Evolutionary conservation across 2,329 filamentous ascomycete genomes (phyloP).

Genomic region (Xylaria multiplex): DNA sequence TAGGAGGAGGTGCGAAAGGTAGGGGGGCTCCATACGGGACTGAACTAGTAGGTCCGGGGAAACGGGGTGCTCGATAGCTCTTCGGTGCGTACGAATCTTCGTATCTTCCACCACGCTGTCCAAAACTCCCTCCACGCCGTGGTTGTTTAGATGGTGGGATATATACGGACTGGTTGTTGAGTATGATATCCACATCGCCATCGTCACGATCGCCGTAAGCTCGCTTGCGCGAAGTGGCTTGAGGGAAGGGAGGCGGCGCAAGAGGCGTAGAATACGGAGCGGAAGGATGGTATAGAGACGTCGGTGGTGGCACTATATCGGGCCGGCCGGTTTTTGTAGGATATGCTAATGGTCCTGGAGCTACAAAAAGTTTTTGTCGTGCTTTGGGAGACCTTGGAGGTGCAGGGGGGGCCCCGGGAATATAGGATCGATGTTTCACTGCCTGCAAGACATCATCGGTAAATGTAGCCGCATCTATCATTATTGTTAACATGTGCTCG

Average conservation of each 20-base stretch:
- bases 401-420: slow-evolving; percentile 63
- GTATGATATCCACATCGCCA: slow-evolving; percentile 50
- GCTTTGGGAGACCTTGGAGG: slow-evolving; percentile 45
- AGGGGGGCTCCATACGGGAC: slow-evolving; percentile 40
- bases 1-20: slow-evolving; percentile 53
- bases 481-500: slow-evolving; percentile 18
- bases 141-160: slow-evolving; percentile 67
- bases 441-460: slow-evolving; percentile 76
- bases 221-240: slow-evolving; percentile 61
- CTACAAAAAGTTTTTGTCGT: slow-evolving; percentile 28
- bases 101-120: slow-evolving; percentile 50
- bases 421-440: slow-evolving; percentile 69
- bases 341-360: slow-evolving; percentile 29
- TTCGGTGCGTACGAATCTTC: slow-evolving; percentile 49
- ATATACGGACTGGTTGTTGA: slow-evolving; percentile 40
- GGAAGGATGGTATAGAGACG: slow-evolving; percentile 29
- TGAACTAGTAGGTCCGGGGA: slow-evolving; percentile 25
- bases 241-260: slow-evolving; percentile 31
- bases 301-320: slow-evolving; percentile 32
- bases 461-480: slow-evolving; percentile 67
- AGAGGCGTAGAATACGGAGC: slow-evolving; percentile 33
- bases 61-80: slow-evolving; percentile 42
- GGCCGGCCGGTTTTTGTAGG: slow-evolving; percentile 31
- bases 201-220: slow-evolving; percentile 64
- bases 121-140: slow-evolving; percentile 60